Conservation (phyloP, 306 rosid genomes). For the Fragaria ananassa region DNA sequence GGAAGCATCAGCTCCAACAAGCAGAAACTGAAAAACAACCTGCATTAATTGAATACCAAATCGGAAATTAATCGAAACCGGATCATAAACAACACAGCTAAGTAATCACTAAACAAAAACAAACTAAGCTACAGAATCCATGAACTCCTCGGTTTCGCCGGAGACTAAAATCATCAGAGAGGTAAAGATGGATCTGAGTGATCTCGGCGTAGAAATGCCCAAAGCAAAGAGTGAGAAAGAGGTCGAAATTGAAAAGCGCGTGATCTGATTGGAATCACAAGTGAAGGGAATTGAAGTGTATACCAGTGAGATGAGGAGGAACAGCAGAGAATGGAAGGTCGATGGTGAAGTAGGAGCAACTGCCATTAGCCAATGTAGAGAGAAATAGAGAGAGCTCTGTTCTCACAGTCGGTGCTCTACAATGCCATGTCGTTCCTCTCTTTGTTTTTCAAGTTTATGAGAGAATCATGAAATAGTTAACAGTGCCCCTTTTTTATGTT, state of each 20-base stretch:
- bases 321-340: constrained; percentile 18
- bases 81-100: background rate
- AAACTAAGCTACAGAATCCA: background rate
- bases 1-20: constrained; percentile 32
- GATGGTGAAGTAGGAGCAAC: constrained; percentile 12
- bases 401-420: background rate
- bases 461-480: too few species aligned
- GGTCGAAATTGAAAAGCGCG: background rate
- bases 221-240: background rate
- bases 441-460: too few species aligned
- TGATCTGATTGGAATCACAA: background rate
- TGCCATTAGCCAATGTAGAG: constrained; percentile 20
- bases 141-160: too few species aligned
- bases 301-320: constrained; percentile 44
- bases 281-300: background rate
- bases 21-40: constrained; percentile 40
- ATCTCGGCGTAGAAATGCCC: constrained; percentile 26
- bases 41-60: constrained; percentile 24
- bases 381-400: background rate
- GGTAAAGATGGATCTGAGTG: constrained; percentile 21
- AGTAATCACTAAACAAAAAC: background rate
- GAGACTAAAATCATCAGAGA: background rate
- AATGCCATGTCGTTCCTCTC: background rate
- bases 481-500: too few species aligned
- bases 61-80: background rate